These are phyloP conservation scores for Platanus orientalis DNA, from an alignment of 164 flowering plant genomes.

Conservation along the genomic window DNA sequence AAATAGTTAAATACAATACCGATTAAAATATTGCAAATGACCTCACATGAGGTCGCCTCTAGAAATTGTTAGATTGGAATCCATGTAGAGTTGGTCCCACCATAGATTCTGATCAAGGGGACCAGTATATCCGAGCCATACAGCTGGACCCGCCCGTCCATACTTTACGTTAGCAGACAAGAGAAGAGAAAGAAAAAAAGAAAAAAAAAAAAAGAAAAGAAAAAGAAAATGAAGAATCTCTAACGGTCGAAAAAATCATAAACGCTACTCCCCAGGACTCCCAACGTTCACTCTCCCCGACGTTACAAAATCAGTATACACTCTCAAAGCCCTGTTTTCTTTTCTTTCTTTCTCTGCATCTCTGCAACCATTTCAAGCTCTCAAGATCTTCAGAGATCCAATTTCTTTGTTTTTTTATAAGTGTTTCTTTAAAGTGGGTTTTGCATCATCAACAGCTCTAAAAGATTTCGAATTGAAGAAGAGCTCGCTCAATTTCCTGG, in stretches of 20 bases:
- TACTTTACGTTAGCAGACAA: too few species aligned
- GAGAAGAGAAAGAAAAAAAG: too few species aligned
- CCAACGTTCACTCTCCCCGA: constrained; percentile 7
- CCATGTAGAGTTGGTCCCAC: too few species aligned
- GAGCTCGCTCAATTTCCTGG: neutral
- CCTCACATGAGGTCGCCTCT: too few species aligned
- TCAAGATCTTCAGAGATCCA: neutral
- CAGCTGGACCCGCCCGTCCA: too few species aligned
- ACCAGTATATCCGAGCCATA: too few species aligned
- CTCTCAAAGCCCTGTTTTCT: too few species aligned
- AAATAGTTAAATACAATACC: too few species aligned
- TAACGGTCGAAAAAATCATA: constrained; percentile 18
- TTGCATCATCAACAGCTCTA: neutral
- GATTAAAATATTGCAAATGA: too few species aligned
- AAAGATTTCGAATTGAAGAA: neutral
- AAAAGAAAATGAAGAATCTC: constrained; percentile 1
- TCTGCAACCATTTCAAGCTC: neutral
- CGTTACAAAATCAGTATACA: constrained; percentile 16
- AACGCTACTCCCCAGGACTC: neutral
- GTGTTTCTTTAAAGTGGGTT: neutral
- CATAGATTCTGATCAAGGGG: too few species aligned
- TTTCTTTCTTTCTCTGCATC: constrained; percentile 1
- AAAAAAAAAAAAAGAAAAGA: too few species aligned
- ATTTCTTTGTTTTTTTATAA: neutral
- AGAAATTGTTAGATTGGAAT: too few species aligned